Percentiles rank a stretch among this genome's conserved stretches.
These are phyloP conservation scores for Amaranthus palmeri DNA, from an alignment of 148 eudicot species.

Conservation along the genomic window DNA sequence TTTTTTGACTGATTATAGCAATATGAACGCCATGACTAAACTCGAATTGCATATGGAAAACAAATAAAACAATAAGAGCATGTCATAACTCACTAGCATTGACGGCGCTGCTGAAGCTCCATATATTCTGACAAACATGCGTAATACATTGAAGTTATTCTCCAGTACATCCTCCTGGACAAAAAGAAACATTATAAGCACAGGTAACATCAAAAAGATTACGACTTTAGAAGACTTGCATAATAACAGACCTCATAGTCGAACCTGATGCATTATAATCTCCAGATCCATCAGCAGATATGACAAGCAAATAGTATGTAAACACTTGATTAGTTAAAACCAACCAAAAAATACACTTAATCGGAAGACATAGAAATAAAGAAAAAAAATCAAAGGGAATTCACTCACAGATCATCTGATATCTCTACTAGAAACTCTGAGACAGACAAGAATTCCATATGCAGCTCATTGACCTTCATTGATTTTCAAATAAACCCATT, in stretches of 20 bases:
- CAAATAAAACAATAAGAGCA: not conserved
- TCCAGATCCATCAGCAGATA: slow-evolving; percentile 9
- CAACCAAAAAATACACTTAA: no score
- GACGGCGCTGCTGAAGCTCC: slow-evolving; percentile 69
- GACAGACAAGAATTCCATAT: slow-evolving; percentile 85
- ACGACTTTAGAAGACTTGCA: slow-evolving; percentile 4
- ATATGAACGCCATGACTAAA: not conserved
- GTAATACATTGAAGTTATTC: slow-evolving; percentile 83
- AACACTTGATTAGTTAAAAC: not conserved
- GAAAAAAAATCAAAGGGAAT: slow-evolving; percentile 9
- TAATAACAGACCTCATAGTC: slow-evolving; percentile 77
- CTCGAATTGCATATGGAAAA: not conserved
- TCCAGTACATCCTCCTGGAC: slow-evolving; percentile 81
- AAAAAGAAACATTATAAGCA: slow-evolving; percentile 9
- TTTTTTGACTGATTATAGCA: no score
- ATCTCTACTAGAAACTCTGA: slow-evolving; percentile 90
- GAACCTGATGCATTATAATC: slow-evolving; percentile 48
- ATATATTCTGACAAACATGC: slow-evolving; percentile 77
- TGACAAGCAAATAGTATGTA: slow-evolving; percentile 7
- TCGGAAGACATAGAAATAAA: not conserved
- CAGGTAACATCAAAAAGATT: not conserved
- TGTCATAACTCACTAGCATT: slow-evolving; percentile 58
- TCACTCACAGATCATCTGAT: slow-evolving; percentile 89
- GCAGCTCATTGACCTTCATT: slow-evolving; percentile 74
- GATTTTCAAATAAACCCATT: slow-evolving; percentile 27